phyloP scores from a whole-genome alignment of 306 rosid species.

The Cotoneaster glaucophyllus region DNA sequence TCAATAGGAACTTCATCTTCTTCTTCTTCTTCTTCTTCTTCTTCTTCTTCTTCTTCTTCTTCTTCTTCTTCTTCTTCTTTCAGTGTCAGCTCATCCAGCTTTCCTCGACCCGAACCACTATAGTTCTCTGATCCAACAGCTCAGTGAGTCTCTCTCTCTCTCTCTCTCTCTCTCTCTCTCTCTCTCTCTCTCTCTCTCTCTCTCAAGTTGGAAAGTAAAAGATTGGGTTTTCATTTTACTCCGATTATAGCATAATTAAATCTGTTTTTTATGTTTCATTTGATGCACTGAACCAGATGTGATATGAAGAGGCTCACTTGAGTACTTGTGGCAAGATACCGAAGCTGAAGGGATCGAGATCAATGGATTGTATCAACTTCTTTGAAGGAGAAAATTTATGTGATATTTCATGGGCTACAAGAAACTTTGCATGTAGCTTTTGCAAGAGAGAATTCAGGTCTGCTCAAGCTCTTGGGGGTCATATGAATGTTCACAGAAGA shows the following conservation, averaged over 20 bases:
- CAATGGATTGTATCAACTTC: slow-evolving; percentile 19
- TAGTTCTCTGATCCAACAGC: background rate
- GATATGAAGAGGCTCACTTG: slow-evolving; percentile 50
- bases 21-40: slow-evolving; percentile 20
- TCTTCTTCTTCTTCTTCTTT: slow-evolving; percentile 19
- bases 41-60: slow-evolving; percentile 18
- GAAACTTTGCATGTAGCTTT: slow-evolving; percentile 60
- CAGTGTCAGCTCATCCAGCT: background rate
- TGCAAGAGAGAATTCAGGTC: slow-evolving; percentile 80
- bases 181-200: slow-evolving; percentile 13
- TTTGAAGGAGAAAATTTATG: slow-evolving; percentile 35
- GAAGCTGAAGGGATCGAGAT: slow-evolving; percentile 11
- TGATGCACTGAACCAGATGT: background rate
- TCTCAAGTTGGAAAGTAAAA: slow-evolving; percentile 11
- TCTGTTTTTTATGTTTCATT: background rate
- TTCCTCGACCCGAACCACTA: background rate
- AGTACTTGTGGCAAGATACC: slow-evolving; percentile 26
- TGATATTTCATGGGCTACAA: slow-evolving; percentile 48
- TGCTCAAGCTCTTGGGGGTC: slow-evolving; percentile 88
- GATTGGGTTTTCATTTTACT: background rate
- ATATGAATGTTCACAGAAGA: slow-evolving; percentile 87
- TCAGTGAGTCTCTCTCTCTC: background rate
- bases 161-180: slow-evolving; percentile 9
- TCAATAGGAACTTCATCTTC: slow-evolving; percentile 27
- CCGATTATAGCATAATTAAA: background rate